A percentile compares a stretch with the other conserved stretches of the same genome.
These are phyloP conservation scores for Cryphonectria naterciae DNA, from an alignment of 2,329 filamentous ascomycete genomes.

Conservation along the genomic window DNA sequence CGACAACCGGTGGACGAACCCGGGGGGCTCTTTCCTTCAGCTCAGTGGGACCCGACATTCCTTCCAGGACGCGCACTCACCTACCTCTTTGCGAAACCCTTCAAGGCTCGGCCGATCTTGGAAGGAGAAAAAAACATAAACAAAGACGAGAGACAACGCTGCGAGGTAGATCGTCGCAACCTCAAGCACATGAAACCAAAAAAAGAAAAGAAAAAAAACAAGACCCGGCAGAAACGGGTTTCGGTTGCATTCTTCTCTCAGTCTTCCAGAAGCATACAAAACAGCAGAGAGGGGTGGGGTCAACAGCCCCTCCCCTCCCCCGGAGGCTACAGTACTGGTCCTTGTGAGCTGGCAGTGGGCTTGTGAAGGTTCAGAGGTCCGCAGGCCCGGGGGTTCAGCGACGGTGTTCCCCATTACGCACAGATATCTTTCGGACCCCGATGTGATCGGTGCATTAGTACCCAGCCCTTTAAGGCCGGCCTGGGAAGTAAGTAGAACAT, in stretches of 20 bases:
- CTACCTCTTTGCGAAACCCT: constrained; percentile 13
- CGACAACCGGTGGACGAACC: constrained; percentile 5
- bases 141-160: background rate
- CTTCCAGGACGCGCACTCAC: constrained; percentile 2
- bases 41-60: background rate
- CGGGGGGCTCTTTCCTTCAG: background rate
- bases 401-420: constrained; percentile 7
- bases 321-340: no score
- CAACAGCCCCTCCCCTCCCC: background rate
- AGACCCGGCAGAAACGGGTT: background rate
- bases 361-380: background rate
- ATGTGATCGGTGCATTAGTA: background rate
- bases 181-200: background rate
- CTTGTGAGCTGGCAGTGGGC: background rate
- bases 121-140: background rate
- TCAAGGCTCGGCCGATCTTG: constrained; percentile 2
- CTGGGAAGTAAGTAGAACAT: background rate
- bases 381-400: background rate
- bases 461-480: background rate
- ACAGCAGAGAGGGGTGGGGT: background rate
- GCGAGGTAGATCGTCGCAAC: background rate
- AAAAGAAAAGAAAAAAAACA: background rate
- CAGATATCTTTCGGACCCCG: constrained; percentile 14
- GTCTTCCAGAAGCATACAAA: constrained; percentile 10
- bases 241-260: background rate